Percentiles rank a stretch among this genome's conserved stretches.
These are phyloP conservation scores for Naegleria gruberi DNA, from an alignment of 208 protist genomes.

Conservation along the genomic window DNA sequence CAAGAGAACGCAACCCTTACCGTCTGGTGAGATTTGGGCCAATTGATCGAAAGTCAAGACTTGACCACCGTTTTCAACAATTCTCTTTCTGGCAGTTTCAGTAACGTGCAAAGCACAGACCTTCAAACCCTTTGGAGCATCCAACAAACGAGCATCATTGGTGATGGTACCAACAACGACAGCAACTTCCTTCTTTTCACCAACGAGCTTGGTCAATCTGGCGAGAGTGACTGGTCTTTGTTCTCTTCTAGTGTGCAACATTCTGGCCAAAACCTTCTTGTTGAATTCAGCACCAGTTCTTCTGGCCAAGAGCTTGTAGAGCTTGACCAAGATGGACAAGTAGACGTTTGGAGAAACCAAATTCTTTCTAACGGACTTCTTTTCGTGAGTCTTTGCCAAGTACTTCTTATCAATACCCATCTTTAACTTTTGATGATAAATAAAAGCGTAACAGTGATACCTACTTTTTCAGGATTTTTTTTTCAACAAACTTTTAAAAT, in stretches of 20 bases:
- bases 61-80: constrained; percentile 94
- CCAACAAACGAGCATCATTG: constrained; percentile 93
- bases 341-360: constrained; percentile 77
- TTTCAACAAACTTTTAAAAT: constrained; percentile 7
- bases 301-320: constrained; percentile 97
- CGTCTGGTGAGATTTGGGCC: constrained; percentile 88
- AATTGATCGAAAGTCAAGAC: constrained; percentile 99
- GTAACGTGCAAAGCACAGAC: constrained; percentile 98
- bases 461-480: not conserved
- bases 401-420: not conserved
- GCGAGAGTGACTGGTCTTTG: constrained; percentile 77
- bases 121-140: constrained; percentile 77
- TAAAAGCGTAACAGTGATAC: not conserved
- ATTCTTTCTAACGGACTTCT: not conserved
- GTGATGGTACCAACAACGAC: constrained; percentile 96
- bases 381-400: not conserved
- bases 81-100: constrained; percentile 92
- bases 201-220: not conserved
- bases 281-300: constrained; percentile 97
- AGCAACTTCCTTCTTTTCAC: constrained; percentile 70
- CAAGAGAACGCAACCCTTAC: constrained; percentile 93
- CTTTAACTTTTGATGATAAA: not conserved
- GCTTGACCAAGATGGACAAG: constrained; percentile 95
- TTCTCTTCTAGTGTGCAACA: constrained; percentile 77
- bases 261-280: constrained; percentile 85